Evolutionary conservation across 257 asterid genomes (phyloP).

Genomic region (Solanum peruvianum): DNA sequence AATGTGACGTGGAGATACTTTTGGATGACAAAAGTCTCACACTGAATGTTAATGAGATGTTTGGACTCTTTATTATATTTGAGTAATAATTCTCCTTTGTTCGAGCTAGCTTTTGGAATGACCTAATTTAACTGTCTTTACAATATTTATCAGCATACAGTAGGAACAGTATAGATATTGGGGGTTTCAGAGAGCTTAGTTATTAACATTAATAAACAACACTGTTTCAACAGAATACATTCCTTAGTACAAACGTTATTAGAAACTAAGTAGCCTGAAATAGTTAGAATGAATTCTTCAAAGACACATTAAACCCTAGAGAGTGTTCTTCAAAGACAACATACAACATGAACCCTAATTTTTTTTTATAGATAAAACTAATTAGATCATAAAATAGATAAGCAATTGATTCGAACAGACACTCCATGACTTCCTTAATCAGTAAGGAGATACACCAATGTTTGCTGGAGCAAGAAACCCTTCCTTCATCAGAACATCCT

Average conservation of each 20-base stretch:
- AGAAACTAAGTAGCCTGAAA: slow-evolving; percentile 3
- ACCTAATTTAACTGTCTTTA: neutral
- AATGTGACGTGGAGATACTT: neutral
- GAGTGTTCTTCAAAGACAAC: neutral
- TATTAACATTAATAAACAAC: neutral
- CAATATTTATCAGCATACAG: neutral
- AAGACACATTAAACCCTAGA: neutral
- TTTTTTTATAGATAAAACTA: neutral
- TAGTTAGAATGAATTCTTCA: slow-evolving; percentile 9
- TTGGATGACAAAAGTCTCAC: neutral
- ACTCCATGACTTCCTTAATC: neutral
- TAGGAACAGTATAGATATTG: neutral
- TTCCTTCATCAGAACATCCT: slow-evolving; percentile 81
- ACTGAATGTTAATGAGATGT: neutral
- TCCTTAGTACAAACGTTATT: neutral
- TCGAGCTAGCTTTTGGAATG: neutral
- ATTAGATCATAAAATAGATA: neutral
- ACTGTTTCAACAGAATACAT: slow-evolving; percentile 25
- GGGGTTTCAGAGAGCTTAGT: slow-evolving; percentile 22
- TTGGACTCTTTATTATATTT: neutral
- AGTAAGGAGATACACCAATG: slow-evolving; percentile 80
- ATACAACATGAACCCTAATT: neutral
- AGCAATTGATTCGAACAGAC: neutral
- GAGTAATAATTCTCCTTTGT: too few species aligned
- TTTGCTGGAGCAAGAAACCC: slow-evolving; percentile 80